These are phyloP conservation scores for Stephania yunnanensis DNA, from an alignment of 164 flowering plant genomes.

Conservation along the genomic window DNA sequence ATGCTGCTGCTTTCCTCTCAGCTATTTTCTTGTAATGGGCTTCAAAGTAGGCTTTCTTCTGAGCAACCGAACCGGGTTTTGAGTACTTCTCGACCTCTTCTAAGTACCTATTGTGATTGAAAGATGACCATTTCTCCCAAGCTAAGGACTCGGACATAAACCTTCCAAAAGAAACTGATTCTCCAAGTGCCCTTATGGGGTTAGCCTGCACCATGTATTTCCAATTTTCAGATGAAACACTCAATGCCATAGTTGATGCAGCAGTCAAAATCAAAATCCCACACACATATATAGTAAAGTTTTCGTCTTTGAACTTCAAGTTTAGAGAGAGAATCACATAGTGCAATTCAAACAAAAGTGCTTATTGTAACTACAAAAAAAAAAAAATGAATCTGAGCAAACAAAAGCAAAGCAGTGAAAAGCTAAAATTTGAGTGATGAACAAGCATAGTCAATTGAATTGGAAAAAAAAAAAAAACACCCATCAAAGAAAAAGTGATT, in stretches of 20 bases:
- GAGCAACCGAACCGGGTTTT: constrained; percentile 78
- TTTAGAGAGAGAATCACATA: neutral
- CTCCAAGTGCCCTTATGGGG: constrained; percentile 37
- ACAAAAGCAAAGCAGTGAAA: neutral
- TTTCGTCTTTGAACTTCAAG: neutral
- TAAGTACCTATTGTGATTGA: constrained; percentile 62
- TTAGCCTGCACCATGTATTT: constrained; percentile 40
- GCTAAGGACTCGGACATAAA: constrained; percentile 60
- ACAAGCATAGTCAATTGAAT: neutral
- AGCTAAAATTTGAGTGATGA: neutral
- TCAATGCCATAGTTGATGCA: neutral
- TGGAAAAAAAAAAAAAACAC: neutral
- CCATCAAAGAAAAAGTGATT: neutral
- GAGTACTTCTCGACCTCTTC: constrained; percentile 74
- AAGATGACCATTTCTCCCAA: constrained; percentile 88
- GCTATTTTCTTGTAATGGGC: constrained; percentile 69
- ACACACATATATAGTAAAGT: neutral
- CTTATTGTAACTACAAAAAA: neutral
- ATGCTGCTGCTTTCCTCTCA: constrained; percentile 45
- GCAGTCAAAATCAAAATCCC: neutral
- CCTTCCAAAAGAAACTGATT: constrained; percentile 81
- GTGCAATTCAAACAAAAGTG: neutral
- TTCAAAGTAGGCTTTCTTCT: constrained; percentile 83
- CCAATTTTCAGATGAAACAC: neutral
- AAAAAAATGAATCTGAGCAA: neutral